Base-by-base conservation (phyloP, 2,329 filamentous ascomycete genomes). In the Talaromyces marneffei region DNA sequence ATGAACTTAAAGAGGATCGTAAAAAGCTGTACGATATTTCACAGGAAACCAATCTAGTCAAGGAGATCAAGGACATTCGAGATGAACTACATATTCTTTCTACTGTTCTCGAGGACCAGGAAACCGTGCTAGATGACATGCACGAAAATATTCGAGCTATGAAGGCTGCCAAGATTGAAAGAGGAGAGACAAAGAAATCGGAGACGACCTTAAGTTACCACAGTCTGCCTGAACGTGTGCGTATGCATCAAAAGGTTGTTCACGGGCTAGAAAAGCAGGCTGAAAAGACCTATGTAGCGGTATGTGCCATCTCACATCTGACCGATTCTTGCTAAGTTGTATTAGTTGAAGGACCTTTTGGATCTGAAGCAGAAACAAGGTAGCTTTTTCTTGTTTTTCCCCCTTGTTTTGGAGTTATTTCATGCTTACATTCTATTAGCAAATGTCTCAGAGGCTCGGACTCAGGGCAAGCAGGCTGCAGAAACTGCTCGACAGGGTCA, bases 51-150 rank as follows among this genome's bases (percentile, higher is more conserved):
- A 33, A 29, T 31, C 25, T 57, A 2, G 39, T 39, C 29, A 57
- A 57, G 39, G 55, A 57, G 55, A 57, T 57, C 23, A 57, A 57
- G 39, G 55, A 57, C 18, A 57, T 57, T 46, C 39, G 55, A 44
- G 55, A 57, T 33, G 55, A 57, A 27, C 55, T 57, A 25, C 55
- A 57, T 35, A 57, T 57, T 57, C 40, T 57, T 33, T 57, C 55
- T 10, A 46, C 39, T 23, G 39, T 57, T 16, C 39, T 57, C 27
- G 39, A 57, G 20, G 55, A 57, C 35, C 55, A 57, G 29, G 55
- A 57, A 57, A 57, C 35, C 18, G 55, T 57, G 29, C 55, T 57
- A 20, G 9, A 44, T 27, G 55, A 57, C 42, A 57, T 57, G 55
- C 23, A 57, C 27, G 55, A 46, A 27, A 25, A 37, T 10, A 33